Evolutionary conservation across 179 eudicot genomes (phyloP).

Genomic region (Nepenthes alata): DNA sequence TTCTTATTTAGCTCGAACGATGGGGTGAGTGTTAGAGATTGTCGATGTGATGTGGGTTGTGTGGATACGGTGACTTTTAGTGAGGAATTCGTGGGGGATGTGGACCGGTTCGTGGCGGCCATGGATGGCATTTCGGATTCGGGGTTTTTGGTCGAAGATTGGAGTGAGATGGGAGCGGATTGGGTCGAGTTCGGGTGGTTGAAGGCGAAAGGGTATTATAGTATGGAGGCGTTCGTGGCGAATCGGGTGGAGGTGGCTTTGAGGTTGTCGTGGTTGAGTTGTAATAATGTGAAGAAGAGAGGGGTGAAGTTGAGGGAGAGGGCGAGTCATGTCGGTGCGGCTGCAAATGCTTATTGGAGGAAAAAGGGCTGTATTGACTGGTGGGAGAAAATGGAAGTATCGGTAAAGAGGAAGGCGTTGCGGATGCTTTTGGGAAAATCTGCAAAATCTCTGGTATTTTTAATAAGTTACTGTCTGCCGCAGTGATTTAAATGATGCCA

Average conservation of each 20-base stretch:
- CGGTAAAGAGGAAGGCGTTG: constrained; percentile 32
- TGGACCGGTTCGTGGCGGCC: constrained; percentile 35
- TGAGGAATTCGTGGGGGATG: constrained; percentile 40
- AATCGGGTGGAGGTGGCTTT: constrained; percentile 79
- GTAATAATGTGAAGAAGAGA: constrained; percentile 56
- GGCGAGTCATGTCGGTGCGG: constrained; percentile 40
- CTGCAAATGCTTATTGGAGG: constrained; percentile 80
- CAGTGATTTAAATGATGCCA: neutral
- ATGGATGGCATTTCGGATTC: constrained; percentile 57
- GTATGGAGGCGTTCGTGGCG: constrained; percentile 65
- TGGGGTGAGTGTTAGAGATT: constrained; percentile 21
- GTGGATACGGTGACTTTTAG: constrained; percentile 54
- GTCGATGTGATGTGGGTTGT: constrained; percentile 3
- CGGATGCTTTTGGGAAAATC: constrained; percentile 33
- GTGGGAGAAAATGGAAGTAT: constrained; percentile 64
- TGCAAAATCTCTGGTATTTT: constrained; percentile 60
- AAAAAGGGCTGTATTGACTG: constrained; percentile 89
- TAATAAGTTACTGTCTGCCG: neutral
- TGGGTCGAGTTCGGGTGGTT: constrained; percentile 86
- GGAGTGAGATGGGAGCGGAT: constrained; percentile 42
- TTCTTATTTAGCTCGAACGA: constrained; percentile 47
- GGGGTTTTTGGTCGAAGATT: constrained; percentile 54
- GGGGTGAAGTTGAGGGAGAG: constrained; percentile 75
- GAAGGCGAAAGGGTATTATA: constrained; percentile 74
- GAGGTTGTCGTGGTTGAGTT: constrained; percentile 72